Percentiles rank a stretch among this genome's conserved stretches.
phyloP scores from a whole-genome alignment of 345 rosid genomes.

The Camelina neglecta region DNA sequence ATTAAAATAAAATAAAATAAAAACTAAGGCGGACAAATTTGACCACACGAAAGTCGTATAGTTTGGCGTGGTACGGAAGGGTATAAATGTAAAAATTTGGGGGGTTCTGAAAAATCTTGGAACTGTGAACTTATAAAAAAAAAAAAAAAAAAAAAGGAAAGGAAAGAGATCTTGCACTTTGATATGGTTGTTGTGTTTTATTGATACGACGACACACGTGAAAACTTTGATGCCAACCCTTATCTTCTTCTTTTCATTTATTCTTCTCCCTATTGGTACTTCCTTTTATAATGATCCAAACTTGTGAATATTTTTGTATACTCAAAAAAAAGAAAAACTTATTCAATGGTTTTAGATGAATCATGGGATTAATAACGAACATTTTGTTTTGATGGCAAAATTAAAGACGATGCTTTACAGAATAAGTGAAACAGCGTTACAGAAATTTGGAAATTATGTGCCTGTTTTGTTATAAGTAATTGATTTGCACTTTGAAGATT shows the following conservation, averaged over 20 bases:
- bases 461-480: no score
- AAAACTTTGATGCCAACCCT: slow-evolving; percentile 33
- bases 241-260: slow-evolving; percentile 18
- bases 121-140: slow-evolving; percentile 15
- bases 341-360: neutral
- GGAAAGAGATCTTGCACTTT: slow-evolving; percentile 31
- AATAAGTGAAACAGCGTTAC: no score
- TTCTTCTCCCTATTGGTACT: neutral
- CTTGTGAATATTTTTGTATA: neutral
- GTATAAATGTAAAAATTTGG: slow-evolving; percentile 23
- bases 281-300: slow-evolving; percentile 1
- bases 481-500: neutral
- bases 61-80: slow-evolving; percentile 37
- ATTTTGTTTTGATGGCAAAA: no score
- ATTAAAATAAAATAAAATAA: neutral
- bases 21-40: slow-evolving; percentile 38
- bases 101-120: neutral
- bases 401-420: no score
- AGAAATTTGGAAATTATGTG: no score
- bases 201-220: slow-evolving; percentile 49
- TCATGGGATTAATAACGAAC: neutral
- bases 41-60: slow-evolving; percentile 41
- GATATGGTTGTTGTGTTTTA: slow-evolving; percentile 47
- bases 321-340: no score
- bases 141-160: no score